Evolutionary conservation across 495 filamentous ascomycete genomes (phyloP).

Genomic region (Letharia columbiana): DNA sequence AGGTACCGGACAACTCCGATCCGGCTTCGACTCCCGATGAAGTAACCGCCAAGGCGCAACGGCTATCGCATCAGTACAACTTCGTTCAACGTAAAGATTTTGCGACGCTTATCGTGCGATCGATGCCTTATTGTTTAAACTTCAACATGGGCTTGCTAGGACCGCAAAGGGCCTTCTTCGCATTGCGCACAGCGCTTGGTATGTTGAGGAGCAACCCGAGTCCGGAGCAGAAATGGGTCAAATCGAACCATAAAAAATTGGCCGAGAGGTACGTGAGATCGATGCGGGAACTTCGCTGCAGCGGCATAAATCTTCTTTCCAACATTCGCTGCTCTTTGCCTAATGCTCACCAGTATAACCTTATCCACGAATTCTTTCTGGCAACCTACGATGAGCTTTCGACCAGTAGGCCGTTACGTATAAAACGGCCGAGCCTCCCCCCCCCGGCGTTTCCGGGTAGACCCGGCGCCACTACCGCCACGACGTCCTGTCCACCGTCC

Average conservation of each 20-base stretch:
- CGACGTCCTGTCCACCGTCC: background rate
- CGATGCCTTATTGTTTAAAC: background rate
- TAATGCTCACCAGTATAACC: background rate
- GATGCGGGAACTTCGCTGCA: background rate
- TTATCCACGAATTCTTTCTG: background rate
- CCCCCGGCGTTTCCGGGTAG: background rate
- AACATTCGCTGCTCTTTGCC: background rate
- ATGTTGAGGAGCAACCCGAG: conserved; percentile 3
- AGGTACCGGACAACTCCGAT: background rate
- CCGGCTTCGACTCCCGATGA: background rate
- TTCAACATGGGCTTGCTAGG: conserved; percentile 5
- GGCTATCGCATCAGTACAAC: background rate
- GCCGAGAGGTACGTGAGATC: background rate
- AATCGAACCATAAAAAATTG: background rate
- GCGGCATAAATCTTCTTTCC: background rate
- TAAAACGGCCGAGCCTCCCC: background rate
- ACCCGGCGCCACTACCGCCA: background rate
- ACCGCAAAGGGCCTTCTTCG: background rate
- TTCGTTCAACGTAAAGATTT: background rate
- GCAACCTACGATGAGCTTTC: background rate
- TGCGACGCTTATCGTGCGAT: background rate
- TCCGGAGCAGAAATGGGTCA: conserved; percentile 4
- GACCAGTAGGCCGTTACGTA: conserved; percentile 1
- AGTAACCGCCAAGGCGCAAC: conserved; percentile 1
- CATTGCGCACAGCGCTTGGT: background rate